These are phyloP conservation scores for Phoenix roebelenii DNA, from an alignment of 176 grass and related monocot species.

Conservation along the genomic window DNA sequence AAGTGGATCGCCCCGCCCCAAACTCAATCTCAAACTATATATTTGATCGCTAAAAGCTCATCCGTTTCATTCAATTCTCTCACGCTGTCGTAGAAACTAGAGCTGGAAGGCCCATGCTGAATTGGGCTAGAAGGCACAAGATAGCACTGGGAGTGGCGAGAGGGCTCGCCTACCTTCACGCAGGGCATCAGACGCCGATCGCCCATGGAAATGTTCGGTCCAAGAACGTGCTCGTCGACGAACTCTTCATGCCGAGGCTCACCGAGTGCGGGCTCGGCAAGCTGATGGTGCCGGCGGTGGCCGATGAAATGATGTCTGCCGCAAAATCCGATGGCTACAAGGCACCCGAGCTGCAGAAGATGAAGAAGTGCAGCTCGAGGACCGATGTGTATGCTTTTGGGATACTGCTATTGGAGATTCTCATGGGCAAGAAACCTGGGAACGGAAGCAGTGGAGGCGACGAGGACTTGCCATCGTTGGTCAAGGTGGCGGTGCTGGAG, in stretches of 20 bases:
- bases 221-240: conserved; percentile 62
- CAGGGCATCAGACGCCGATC: conserved; percentile 37
- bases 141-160: conserved; percentile 68
- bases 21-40: background rate
- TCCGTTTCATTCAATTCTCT: no score
- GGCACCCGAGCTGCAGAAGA: conserved; percentile 63
- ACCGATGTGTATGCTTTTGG: conserved; percentile 94
- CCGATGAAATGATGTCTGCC: conserved; percentile 53
- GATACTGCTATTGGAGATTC: conserved; percentile 80
- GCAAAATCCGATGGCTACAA: conserved; percentile 59
- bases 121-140: conserved; percentile 84
- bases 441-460: background rate
- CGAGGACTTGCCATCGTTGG: conserved; percentile 44
- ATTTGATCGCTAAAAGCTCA: background rate
- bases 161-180: conserved; percentile 72
- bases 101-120: conserved; percentile 33
- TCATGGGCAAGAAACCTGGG: conserved; percentile 53
- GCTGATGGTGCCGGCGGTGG: conserved; percentile 58
- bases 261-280: conserved; percentile 45
- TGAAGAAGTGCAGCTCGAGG: conserved; percentile 42
- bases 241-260: conserved; percentile 50
- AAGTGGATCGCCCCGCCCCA: background rate
- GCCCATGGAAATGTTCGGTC: conserved; percentile 63
- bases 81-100: conserved; percentile 22
- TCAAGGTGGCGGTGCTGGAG: conserved; percentile 82